Base-by-base conservation (phyloP, 2,329 filamentous ascomycete species). In the Microsporum audouinii region DNA sequence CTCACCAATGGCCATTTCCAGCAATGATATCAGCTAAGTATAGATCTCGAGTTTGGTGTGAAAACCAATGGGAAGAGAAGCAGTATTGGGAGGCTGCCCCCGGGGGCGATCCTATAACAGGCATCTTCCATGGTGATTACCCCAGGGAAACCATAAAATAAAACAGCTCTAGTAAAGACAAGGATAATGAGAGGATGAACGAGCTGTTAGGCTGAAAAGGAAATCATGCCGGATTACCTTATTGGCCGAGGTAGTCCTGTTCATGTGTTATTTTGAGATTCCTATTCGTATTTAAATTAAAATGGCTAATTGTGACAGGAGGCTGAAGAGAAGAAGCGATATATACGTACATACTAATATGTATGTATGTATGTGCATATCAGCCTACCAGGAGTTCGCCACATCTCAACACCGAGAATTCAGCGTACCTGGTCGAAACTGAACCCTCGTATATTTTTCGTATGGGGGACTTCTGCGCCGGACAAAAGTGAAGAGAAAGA, bases 141-240 rank as follows among this genome's bases (percentile, higher is more conserved):
- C 51, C 51, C 51, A 36, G 51, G 51, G n/a, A 55, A 55, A 55
- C 14, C 51, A 55, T 51, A 55, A 55, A 55, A 55, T 34, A 55
- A 36, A 55, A 36, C 51, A 55, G 23, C 31, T 17, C 51, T 31
- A 55, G 34, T n/a, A 55, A 17, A 6, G 29, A 36, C 51, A 7
- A 23, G 31, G 51, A 36, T 36, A 36, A 12, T 23, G 51, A 55
- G 51, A 55, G 51, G 51, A 36, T 36, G 51, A 31, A 55, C 31
- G 27, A 29, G 31, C 51, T 36, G 31, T 33, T 51, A n/a, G 31
- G 51, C 33, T 38, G 51, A 55, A 55, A 38, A 55, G 51, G 51
- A 36, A 55, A 36, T 14, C 51, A 36, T 55, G 51, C 7, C 51
- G 14, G 33, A 55, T 23, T 23, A 36, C 51, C 51, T 36, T 7